Evolutionary conservation across 2,329 filamentous ascomycete genomes (phyloP).

Genomic region (Seiridium cupressi): DNA sequence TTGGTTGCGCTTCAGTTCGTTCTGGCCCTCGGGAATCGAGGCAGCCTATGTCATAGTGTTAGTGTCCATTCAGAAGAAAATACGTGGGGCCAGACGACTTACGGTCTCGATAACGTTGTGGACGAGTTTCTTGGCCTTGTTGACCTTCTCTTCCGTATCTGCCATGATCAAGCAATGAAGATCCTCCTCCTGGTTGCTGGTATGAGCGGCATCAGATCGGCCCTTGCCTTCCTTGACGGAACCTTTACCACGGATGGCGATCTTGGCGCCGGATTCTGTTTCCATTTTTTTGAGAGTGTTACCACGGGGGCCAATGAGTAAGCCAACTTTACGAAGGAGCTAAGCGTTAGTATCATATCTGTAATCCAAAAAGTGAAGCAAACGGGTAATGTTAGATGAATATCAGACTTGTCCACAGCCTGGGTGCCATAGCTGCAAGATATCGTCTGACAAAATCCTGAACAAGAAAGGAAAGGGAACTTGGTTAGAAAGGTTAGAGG

Average conservation of each 20-base stretch:
- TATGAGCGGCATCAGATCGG: conserved; percentile 96
- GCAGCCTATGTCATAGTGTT: conserved; percentile 64
- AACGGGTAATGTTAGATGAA: conserved; percentile 31
- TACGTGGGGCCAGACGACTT: conserved; percentile 32
- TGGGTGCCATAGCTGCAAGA: conserved; percentile 30
- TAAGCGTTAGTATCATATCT: conserved; percentile 80
- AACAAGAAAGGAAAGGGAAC: conserved; percentile 32
- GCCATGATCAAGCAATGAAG: conserved; percentile 99
- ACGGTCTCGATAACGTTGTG: conserved; percentile 99
- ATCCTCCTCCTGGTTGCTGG: conserved; percentile 99
- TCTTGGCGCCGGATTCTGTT: conserved; percentile 93
- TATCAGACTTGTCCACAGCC: conserved; percentile 22
- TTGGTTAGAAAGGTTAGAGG: conserved; percentile 80
- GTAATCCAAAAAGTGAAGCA: conserved; percentile 8
- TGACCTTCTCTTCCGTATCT: conserved; percentile 98
- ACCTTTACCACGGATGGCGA: conserved; percentile 98
- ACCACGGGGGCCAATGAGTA: conserved; percentile 99
- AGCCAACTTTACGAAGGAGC: conserved; percentile 91
- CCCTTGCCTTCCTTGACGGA: conserved; percentile 99
- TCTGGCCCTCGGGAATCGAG: conserved; percentile 97
- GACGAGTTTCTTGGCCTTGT: conserved; percentile 97
- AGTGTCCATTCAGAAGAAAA: neutral
- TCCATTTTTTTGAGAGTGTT: conserved; percentile 99
- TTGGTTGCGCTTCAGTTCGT: conserved; percentile 98
- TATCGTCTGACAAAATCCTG: conserved; percentile 46